Evolutionary conservation across 2,329 filamentous ascomycete species (phyloP).

Genomic region (Exophiala mesophila): DNA sequence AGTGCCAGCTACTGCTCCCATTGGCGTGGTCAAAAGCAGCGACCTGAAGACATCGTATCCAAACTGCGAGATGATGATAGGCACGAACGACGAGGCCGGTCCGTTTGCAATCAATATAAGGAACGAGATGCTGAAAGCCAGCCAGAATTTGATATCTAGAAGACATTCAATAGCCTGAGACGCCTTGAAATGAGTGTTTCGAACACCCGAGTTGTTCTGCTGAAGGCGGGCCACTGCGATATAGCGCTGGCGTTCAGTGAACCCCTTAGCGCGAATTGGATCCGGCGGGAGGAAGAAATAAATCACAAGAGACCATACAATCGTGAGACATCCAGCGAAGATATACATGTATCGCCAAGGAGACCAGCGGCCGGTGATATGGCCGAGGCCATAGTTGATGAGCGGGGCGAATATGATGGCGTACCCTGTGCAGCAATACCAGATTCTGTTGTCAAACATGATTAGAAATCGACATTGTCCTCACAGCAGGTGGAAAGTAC

Average conservation of each 20-base stretch:
- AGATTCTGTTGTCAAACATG: too few relatives aligned
- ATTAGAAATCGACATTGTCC: too few relatives aligned
- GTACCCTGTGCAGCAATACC: slow-evolving; percentile 49
- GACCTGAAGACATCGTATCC: slow-evolving; percentile 59
- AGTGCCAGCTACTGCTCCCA: slow-evolving; percentile 35
- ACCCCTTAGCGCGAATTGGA: slow-evolving; percentile 63
- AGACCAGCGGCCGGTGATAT: slow-evolving; percentile 52
- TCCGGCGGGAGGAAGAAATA: slow-evolving; percentile 62
- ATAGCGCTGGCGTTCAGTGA: slow-evolving; percentile 57
- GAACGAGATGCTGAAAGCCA: slow-evolving; percentile 62
- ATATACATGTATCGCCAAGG: slow-evolving; percentile 69
- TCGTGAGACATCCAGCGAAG: slow-evolving; percentile 58
- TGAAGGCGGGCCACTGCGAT: slow-evolving; percentile 61
- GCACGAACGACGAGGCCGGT: slow-evolving; percentile 60
- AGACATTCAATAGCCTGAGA: slow-evolving; percentile 55
- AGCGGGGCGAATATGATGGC: slow-evolving; percentile 45
- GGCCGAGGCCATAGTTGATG: slow-evolving; percentile 63
- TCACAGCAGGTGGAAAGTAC: too few relatives aligned
- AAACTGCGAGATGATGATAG: slow-evolving; percentile 65
- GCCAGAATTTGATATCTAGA: slow-evolving; percentile 58
- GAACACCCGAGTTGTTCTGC: slow-evolving; percentile 58
- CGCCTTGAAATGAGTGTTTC: slow-evolving; percentile 56
- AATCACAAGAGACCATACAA: slow-evolving; percentile 52
- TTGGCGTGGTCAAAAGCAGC: slow-evolving; percentile 55
- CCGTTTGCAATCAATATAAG: slow-evolving; percentile 66